Evolutionary conservation across 1,284 basidiomycete genomes (phyloP), one percentile per base, ranked within the genome.

Genomic region (Rhodotorula sp.): DNA sequence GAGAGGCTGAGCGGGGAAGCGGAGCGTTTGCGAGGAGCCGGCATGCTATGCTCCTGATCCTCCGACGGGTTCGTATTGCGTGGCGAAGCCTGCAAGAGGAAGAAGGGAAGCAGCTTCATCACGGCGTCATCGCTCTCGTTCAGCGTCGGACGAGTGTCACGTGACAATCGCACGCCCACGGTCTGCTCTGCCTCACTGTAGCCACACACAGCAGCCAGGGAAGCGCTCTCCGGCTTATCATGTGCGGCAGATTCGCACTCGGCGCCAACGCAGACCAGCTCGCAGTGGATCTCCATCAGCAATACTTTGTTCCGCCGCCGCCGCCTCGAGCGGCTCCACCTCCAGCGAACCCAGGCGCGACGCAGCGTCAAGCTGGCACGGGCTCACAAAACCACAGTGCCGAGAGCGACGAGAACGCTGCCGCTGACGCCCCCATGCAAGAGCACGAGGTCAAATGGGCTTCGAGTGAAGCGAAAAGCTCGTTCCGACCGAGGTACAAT

Each of bases 161-260:
- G 37, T 42, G 37, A 42, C 37, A 42, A 42, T 42, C 37, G 33
- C 33, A 33, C 4, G 33, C 6, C 46, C 18, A 6, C 46, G 46
- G 14, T 48, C 14, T 20, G 46, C 46, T 48, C 14, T 20, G 46
- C 18, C 46, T 18, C 46, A 48, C 46, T 20, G 15, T 5, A 30
- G 29, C 54, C 24, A 17, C 12, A 46, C n/a, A 1, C 42, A 15
- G n/a, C 22, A n/a, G 14, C 4, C 15, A 6, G 37, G 48, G 37
- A 15, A 5, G 22, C 29, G 14, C 29, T 1, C 12, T 58, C 1
- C 37, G 18, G 30, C 18, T 20, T 18, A 15, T 44, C 53, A 64
- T 64, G 62, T 64, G 62, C 45, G 62, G 62, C 22, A 54, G 62
- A 44, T 64, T 64, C 6, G 62, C 62, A 1, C 62, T 64, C 54